Percentiles rank a stretch among this genome's conserved stretches.
These are phyloP conservation scores for Elongisporangium undulatum DNA, from an alignment of 352 stramenopile species.

Conservation along the genomic window DNA sequence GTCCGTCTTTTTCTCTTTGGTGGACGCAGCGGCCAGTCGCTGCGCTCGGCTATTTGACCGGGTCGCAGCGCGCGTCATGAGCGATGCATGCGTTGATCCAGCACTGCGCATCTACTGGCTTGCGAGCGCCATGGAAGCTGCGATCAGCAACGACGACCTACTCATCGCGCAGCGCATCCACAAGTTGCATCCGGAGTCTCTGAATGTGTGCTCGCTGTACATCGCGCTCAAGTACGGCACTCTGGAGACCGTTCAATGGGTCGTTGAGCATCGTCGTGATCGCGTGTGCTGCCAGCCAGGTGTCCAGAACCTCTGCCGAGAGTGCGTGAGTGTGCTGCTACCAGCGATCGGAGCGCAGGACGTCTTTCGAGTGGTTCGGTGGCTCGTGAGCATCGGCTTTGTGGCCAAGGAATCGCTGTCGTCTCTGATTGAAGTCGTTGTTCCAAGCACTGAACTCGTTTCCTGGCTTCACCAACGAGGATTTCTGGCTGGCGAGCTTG, in stretches of 20 bases:
- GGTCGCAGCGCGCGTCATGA: background rate
- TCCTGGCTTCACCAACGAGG: background rate
- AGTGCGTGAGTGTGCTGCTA: background rate
- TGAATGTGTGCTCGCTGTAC: background rate
- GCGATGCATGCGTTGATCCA: background rate
- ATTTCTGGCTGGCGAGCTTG: background rate
- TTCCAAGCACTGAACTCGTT: background rate
- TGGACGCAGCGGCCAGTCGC: background rate
- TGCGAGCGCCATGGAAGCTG: background rate
- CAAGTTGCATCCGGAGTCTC: background rate
- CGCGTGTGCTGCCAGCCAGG: background rate
- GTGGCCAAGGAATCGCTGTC: background rate
- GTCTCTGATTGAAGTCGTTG: background rate
- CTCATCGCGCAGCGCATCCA: background rate
- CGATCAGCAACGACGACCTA: background rate
- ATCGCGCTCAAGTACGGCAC: background rate
- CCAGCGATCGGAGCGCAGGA: background rate
- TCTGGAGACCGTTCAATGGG: background rate
- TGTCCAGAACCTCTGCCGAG: background rate
- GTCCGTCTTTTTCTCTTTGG: background rate
- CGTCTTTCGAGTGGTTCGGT: background rate
- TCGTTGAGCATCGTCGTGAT: background rate
- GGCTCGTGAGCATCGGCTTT: background rate
- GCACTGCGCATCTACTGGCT: background rate
- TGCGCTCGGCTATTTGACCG: background rate